Conservation (phyloP, 2,329 filamentous ascomycete species). For the Fusarium sp. region DNA sequence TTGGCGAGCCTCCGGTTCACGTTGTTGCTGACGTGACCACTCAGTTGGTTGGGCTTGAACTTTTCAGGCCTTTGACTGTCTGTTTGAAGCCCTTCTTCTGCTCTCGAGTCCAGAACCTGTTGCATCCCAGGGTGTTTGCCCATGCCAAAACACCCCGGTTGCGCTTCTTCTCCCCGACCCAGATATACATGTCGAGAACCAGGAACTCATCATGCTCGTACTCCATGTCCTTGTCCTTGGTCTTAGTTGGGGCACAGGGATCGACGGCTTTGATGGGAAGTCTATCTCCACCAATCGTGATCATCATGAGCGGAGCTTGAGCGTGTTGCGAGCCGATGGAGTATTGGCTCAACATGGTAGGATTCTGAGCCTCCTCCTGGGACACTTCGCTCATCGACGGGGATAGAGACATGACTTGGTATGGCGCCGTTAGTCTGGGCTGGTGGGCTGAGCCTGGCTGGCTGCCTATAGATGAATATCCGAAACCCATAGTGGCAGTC, state of each 20-base stretch:
- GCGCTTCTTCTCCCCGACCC: not conserved
- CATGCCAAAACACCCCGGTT: not conserved
- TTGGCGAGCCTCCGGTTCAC: not conserved
- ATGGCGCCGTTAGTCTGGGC: not conserved
- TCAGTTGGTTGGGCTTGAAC: not conserved
- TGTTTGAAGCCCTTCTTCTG: not conserved
- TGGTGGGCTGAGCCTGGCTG: not conserved
- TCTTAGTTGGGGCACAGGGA: not conserved
- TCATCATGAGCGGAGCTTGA: not conserved
- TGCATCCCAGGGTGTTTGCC: not conserved
- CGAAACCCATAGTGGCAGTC: not conserved
- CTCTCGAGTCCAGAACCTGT: not conserved
- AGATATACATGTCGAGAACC: not conserved
- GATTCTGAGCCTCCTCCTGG: not conserved
- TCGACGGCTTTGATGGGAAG: not conserved
- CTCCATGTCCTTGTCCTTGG: not conserved
- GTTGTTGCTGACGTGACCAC: not conserved
- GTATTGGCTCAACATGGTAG: not conserved
- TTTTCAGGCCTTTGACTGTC: not conserved
- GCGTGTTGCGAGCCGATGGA: not conserved
- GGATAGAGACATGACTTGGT: not conserved
- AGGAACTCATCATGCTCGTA: not conserved
- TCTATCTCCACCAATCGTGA: not conserved
- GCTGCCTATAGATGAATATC: not conserved
- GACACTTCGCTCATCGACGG: not conserved